Conservation (phyloP, 2,329 filamentous ascomycete genomes). For the Ceratocystis cubensis region DNA sequence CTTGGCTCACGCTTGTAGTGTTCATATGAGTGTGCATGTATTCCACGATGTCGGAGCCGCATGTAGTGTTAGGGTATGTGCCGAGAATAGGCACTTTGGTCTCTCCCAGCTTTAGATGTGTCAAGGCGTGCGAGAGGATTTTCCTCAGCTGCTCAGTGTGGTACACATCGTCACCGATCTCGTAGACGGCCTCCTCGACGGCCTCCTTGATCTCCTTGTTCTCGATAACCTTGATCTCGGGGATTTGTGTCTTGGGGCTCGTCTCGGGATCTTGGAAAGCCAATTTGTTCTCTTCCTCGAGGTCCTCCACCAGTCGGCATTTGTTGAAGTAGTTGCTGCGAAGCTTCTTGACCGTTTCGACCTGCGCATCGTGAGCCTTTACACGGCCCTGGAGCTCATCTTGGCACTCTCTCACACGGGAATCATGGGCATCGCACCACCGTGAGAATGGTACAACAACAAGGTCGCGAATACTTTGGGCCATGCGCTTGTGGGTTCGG, state of each 20-base stretch:
- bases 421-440: constrained; percentile 93
- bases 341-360: constrained; percentile 80
- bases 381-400: constrained; percentile 84
- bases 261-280: constrained; percentile 79
- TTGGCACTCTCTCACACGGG: constrained; percentile 82
- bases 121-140: constrained; percentile 73
- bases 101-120: constrained; percentile 75
- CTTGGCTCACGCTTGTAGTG: constrained; percentile 73
- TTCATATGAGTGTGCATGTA: constrained; percentile 85
- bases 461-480: constrained; percentile 87
- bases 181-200: constrained; percentile 72
- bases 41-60: constrained; percentile 85
- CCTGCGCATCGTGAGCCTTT: constrained; percentile 86
- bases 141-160: constrained; percentile 79
- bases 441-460: constrained; percentile 88
- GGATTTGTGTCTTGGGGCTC: constrained; percentile 56
- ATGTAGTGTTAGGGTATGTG: constrained; percentile 85
- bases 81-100: constrained; percentile 92
- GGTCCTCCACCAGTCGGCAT: constrained; percentile 85
- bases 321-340: constrained; percentile 98
- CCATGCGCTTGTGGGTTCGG: constrained; percentile 87
- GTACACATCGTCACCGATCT: constrained; percentile 84
- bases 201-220: constrained; percentile 49
- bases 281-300: constrained; percentile 97
- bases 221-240: constrained; percentile 78